These are phyloP conservation scores for Puccinia triticina DNA, from an alignment of 1,284 basidiomycete species.

Conservation along the genomic window DNA sequence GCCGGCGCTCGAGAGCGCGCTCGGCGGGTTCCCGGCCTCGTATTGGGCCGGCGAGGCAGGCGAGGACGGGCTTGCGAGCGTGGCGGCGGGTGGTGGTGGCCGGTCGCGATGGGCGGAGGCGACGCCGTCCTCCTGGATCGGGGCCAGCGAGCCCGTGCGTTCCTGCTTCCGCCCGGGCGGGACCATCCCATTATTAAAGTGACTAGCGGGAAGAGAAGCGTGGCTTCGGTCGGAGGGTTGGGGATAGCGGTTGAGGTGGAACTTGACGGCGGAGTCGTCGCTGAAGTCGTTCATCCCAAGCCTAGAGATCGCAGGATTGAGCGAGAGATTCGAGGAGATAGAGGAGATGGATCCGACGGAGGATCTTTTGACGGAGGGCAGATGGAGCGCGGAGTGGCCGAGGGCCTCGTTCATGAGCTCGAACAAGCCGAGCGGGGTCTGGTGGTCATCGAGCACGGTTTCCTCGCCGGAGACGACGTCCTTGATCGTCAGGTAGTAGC, in stretches of 20 bases:
- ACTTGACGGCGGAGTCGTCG: conserved; percentile 93
- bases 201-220: background rate
- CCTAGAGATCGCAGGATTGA: conserved; percentile 88
- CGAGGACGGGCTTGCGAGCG: background rate
- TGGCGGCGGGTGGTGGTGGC: background rate
- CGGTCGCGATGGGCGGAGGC: conserved; percentile 1
- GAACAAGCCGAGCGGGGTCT: conserved; percentile 83
- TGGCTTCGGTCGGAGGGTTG: background rate
- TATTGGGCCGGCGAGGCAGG: background rate
- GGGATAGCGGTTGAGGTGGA: conserved; percentile 74
- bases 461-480: conserved; percentile 81
- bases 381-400: conserved; percentile 60
- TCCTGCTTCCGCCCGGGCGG: conserved; percentile 40
- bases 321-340: conserved; percentile 80
- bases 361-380: conserved; percentile 83
- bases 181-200: no score
- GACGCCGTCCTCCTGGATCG: conserved; percentile 29
- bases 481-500: conserved; percentile 86
- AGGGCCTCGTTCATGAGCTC: conserved; percentile 72
- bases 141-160: conserved; percentile 21
- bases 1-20: conserved; percentile 10
- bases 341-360: conserved; percentile 91
- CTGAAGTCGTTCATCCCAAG: conserved; percentile 94
- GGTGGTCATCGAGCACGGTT: conserved; percentile 70
- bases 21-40: background rate